Base-by-base conservation (phyloP, 164 flowering plant species). In the Akebia trifoliata region DNA sequence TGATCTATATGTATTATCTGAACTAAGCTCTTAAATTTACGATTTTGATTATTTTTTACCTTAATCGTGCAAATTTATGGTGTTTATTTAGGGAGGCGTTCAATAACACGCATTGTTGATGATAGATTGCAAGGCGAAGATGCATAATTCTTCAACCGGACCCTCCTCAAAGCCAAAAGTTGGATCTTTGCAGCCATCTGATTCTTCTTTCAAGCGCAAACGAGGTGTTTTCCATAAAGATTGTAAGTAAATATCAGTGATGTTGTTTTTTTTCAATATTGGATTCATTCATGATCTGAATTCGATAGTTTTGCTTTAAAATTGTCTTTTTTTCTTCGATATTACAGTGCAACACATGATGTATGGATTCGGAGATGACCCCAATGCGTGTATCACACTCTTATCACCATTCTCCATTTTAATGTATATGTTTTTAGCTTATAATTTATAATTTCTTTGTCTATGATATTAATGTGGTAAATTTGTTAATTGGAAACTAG, bases 331-430 rank as follows among this genome's bases (percentile, higher is more conserved):
- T 36, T 10, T 15, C 28, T 35, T 36, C 56, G 14, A 52, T 60
- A 69, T n/a, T 55, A n/a, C 87, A 87, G 97, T 91, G 81, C 96
- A 86, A 68, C 91, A 86, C 67, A 88, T 88, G 93, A 86, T 88
- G 96, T 88, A 86, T 59, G 96, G 91, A 54, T 86, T 79, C 64
- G 96, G 97, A 44, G 97, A 87, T 63, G 93, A 87, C 62, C 61
- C 72, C 8, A 87, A 82, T 71, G 95, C 87, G 74, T 28, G 95
- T 74, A 24, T 11, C 51, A 5, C 6, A 36, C 39, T 66, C 28
- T 54, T 46, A 14, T 20, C 14, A 21, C 26, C 8, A 4, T 46
- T 25, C 8, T 20, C 14, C 14, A 6, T 4, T 6, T 21, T 25
- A 46, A n/a, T n/a, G n/a, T n/a, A n/a, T n/a, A n/a, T n/a, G n/a